Conservation (phyloP, 2,329 filamentous ascomycete species). For the Pseudogymnoascus pannorum region DNA sequence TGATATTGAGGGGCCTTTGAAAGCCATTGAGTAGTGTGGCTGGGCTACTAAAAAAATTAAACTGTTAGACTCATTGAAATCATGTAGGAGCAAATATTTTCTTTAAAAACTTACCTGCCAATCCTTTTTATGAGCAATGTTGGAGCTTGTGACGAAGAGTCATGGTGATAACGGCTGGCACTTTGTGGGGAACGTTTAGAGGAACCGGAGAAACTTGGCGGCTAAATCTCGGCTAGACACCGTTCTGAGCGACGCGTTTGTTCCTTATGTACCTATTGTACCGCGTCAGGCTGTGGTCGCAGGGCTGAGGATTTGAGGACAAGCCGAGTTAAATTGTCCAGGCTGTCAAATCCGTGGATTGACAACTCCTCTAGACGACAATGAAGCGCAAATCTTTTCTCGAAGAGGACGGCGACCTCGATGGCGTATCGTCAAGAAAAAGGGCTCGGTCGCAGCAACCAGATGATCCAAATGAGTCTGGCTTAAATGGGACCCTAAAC, state of each 20-base stretch:
- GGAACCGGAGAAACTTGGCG: neutral
- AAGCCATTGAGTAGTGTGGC: constrained; percentile 22
- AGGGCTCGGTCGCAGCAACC: neutral
- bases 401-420: neutral
- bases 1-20: constrained; percentile 17
- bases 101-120: neutral
- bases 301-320: neutral
- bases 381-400: neutral
- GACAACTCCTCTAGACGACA: neutral
- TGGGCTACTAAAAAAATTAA: neutral
- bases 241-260: neutral
- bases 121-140: neutral
- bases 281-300: neutral
- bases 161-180: constrained; percentile 4
- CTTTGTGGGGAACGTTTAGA: neutral
- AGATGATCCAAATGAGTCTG: neutral
- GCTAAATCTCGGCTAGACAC: neutral
- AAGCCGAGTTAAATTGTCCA: neutral
- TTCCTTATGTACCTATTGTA: neutral
- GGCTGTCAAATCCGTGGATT: neutral
- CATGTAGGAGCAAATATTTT: neutral
- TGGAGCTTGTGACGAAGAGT: neutral
- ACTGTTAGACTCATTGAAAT: neutral
- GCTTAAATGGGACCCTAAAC: neutral
- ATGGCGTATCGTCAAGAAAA: neutral